phyloP scores from a whole-genome alignment of 2,329 filamentous ascomycete species.

The Paecilomyces formosus region DNA sequence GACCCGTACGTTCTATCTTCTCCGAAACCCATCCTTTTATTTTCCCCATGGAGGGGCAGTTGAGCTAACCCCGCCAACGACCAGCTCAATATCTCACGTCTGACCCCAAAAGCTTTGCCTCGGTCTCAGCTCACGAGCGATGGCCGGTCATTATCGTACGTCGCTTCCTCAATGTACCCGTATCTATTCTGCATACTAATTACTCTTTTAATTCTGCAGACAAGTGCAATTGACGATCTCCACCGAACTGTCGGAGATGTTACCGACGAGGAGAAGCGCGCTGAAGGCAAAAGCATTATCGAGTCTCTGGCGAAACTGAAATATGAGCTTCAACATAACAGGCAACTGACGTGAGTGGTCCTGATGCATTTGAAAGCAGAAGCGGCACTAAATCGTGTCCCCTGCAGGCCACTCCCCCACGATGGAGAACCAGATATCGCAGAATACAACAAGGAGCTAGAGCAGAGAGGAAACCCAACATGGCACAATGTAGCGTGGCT shows the following conservation, averaged over 20 bases:
- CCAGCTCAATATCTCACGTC: slow-evolving; percentile 69
- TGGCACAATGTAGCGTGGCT: slow-evolving; percentile 90
- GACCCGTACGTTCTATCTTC: slow-evolving; percentile 50
- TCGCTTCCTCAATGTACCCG: slow-evolving; percentile 1
- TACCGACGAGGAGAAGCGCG: slow-evolving; percentile 53
- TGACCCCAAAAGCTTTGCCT: slow-evolving; percentile 81
- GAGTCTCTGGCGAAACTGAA: slow-evolving; percentile 75
- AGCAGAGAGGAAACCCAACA: slow-evolving; percentile 61
- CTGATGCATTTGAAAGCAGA: background rate
- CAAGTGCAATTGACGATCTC: slow-evolving; percentile 88
- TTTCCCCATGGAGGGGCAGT: slow-evolving; percentile 5
- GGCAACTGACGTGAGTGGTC: slow-evolving; percentile 59
- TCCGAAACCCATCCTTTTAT: background rate
- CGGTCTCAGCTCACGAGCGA: slow-evolving; percentile 72
- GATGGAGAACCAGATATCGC: slow-evolving; percentile 70
- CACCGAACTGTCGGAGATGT: slow-evolving; percentile 51
- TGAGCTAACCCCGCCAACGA: slow-evolving; percentile 11
- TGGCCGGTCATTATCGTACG: slow-evolving; percentile 90
- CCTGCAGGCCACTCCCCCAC: slow-evolving; percentile 59
- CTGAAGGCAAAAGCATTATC: slow-evolving; percentile 81
- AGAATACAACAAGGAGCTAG: slow-evolving; percentile 79
- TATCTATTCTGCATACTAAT: background rate
- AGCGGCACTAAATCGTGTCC: background rate
- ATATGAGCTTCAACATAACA: slow-evolving; percentile 90
- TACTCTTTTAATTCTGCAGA: slow-evolving; percentile 46